Percentiles rank a stretch among this genome's conserved stretches.
Conservation (phyloP, 768 basidiomycete genomes). For the Cantharellus cinnabarinus region DNA sequence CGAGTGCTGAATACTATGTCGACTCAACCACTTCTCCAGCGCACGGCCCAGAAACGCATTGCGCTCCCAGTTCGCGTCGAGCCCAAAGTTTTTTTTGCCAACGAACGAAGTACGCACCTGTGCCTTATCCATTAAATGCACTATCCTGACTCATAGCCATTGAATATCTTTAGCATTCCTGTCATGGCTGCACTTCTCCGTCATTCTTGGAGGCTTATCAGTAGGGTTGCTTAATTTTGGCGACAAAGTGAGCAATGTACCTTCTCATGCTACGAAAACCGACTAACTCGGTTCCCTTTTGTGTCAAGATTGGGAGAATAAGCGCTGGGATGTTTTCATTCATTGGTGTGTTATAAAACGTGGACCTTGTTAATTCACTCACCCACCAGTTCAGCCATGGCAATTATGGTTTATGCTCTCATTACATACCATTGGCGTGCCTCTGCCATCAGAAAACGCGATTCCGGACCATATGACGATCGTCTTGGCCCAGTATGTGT, state of each 20-base stretch:
- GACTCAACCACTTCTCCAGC: slow-evolving; percentile 89
- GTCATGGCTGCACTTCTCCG: slow-evolving; percentile 96
- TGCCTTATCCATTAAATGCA: background rate
- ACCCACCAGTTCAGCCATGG: slow-evolving; percentile 44
- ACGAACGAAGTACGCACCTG: slow-evolving; percentile 33
- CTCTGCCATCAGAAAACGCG: slow-evolving; percentile 72
- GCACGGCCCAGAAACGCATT: slow-evolving; percentile 86
- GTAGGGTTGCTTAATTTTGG: slow-evolving; percentile 97
- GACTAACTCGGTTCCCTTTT: background rate
- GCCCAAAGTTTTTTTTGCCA: slow-evolving; percentile 88
- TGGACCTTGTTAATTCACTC: background rate
- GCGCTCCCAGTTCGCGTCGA: slow-evolving; percentile 89
- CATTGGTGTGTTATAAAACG: slow-evolving; percentile 40
- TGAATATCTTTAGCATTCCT: slow-evolving; percentile 41
- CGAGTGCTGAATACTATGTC: slow-evolving; percentile 39
- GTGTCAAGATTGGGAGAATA: slow-evolving; percentile 66
- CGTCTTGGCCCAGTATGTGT: slow-evolving; percentile 74
- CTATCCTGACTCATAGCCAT: background rate
- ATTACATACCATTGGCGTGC: slow-evolving; percentile 96
- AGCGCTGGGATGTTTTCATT: slow-evolving; percentile 91
- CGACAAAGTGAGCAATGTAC: slow-evolving; percentile 43
- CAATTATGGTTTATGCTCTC: slow-evolving; percentile 90
- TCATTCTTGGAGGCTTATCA: slow-evolving; percentile 88
- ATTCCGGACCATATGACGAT: slow-evolving; percentile 91
- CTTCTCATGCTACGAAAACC: background rate